Evolutionary conservation across 1,284 basidiomycete species (phyloP), one percentile per base, ranked within the genome.

Genomic region (Leccinum griseonigrum): DNA sequence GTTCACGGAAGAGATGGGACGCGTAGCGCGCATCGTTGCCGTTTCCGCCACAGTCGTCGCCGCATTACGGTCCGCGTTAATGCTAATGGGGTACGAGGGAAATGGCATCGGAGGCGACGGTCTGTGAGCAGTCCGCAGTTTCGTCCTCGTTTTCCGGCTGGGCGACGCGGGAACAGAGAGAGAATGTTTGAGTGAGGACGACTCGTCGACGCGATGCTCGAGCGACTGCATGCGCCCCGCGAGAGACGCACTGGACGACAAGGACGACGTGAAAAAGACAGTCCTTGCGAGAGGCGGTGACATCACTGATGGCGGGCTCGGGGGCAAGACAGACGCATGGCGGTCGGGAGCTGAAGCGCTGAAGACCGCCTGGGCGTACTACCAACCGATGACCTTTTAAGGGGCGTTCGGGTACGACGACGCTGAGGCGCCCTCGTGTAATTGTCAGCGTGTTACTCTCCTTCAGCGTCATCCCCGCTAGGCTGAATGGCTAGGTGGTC

Each of bases 201-300:
- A 62, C 11, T 6, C 43, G 18, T 52, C 38, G 9, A 31, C 50
- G 11, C 16, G 40, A 26, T 5, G 60, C 1, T 14, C 29, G 26
- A 40, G 54, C 36, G 34, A 46, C 1, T 62, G 34, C 61, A 51
- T 36, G 22, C 46, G 56, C 13, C 57, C 22, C 10, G 60, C 53
- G 7, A 74, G 60, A n/a, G 71, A 71, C n/a, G 34, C 18, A 7
- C 61, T 64, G 36, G 63, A 64, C 14, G 69, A 65, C 31, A 57
- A 29, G 1, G 73, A 50, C 7, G 73, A 65, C 0, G 74, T 69
- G 48, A 74, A 73, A 56, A 74, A 75, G 28, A 74, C 66, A 0
- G 66, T 61, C 50, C 58, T 66, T 46, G 70, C 72, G 26, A 74
- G 74, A 9, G 71, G 72, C 1, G 69, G 64, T 4, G 74, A 74